phyloP scores from a whole-genome alignment of 2,329 filamentous ascomycete species.

The Beauveria bassiana region DNA sequence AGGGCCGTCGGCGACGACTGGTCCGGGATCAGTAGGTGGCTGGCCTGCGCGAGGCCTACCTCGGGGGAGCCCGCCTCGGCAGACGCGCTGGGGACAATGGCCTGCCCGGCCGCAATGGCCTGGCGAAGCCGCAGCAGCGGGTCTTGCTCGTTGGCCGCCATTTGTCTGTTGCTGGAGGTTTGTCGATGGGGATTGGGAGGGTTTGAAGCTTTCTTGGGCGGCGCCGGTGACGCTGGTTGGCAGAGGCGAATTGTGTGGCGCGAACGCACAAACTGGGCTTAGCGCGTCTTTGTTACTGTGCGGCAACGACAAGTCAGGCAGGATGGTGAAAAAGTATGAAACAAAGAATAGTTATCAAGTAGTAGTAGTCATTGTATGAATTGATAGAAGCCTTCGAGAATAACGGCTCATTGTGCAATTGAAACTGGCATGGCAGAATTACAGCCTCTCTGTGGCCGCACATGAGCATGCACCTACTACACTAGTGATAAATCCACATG shows the following conservation, averaged over 20 bases:
- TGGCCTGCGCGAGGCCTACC: slow-evolving; percentile 65
- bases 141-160: slow-evolving; percentile 60
- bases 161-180: slow-evolving; percentile 24
- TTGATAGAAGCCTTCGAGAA: no score
- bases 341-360: no score
- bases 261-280: neutral
- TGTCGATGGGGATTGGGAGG: neutral
- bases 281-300: neutral
- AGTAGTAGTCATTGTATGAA: no score
- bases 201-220: neutral
- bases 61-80: slow-evolving; percentile 55
- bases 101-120: slow-evolving; percentile 63
- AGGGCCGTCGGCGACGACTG: slow-evolving; percentile 48
- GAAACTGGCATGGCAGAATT: no score
- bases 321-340: no score
- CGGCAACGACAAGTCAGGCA: neutral
- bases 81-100: slow-evolving; percentile 67
- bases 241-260: neutral
- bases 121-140: slow-evolving; percentile 77
- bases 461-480: neutral
- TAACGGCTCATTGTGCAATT: no score
- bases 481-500: neutral
- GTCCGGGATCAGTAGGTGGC: slow-evolving; percentile 66
- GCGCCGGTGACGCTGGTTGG: neutral
- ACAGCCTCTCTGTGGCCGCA: no score